Conservation (phyloP, 2,329 filamentous ascomycete species). For the Trichophyton mentagrophytes region DNA sequence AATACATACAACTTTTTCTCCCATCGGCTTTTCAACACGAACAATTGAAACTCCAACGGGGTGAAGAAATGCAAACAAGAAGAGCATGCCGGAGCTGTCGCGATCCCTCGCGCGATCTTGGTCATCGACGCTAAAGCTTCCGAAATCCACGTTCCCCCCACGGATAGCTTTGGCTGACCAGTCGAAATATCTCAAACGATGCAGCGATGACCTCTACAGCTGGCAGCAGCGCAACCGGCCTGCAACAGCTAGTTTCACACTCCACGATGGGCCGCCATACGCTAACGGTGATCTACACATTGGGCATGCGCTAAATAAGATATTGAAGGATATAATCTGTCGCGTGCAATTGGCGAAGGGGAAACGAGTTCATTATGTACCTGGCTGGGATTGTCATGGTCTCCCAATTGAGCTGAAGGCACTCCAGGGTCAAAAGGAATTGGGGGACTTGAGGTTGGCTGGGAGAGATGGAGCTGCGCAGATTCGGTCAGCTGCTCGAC, state of each 20-base stretch:
- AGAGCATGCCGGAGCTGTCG: conserved; percentile 14
- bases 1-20: not conserved
- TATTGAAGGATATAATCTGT: conserved; percentile 87
- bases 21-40: not conserved
- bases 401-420: conserved; percentile 95
- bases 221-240: conserved; percentile 58
- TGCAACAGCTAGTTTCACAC: conserved; percentile 49
- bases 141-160: conserved; percentile 56
- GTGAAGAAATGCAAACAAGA: conserved; percentile 5
- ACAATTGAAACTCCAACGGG: not conserved
- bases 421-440: conserved; percentile 46
- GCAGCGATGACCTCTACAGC: conserved; percentile 74
- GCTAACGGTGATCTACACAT: conserved; percentile 87
- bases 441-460: conserved; percentile 21
- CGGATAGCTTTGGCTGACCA: conserved; percentile 35
- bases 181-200: conserved; percentile 54
- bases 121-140: conserved; percentile 62
- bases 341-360: conserved; percentile 69
- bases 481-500: conserved; percentile 42
- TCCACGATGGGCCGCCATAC: conserved; percentile 95
- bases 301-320: conserved; percentile 92
- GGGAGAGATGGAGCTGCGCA: conserved; percentile 30
- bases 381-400: conserved; percentile 97
- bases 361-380: conserved; percentile 64
- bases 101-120: conserved; percentile 31